Base-by-base conservation (phyloP, 2,329 filamentous ascomycete genomes). In the Colletotrichum kahawae region DNA sequence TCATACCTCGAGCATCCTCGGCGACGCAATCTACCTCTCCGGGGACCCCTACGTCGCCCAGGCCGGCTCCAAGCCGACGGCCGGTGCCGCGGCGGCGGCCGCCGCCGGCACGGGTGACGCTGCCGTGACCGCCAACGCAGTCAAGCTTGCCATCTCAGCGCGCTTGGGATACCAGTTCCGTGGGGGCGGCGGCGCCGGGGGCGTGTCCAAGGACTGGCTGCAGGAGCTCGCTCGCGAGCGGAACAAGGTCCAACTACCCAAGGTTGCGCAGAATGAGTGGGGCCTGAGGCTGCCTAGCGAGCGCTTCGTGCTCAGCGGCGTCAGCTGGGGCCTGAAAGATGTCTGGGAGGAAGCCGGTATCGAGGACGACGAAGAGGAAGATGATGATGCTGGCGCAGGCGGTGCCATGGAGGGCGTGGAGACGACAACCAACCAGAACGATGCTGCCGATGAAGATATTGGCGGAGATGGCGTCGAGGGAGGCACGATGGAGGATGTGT, bases 171-270 rank as follows among this genome's bases (percentile, higher is more conserved):
- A 92, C 81, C 92, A 94, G 81, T 95, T 95, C 84, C 86, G 90
- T 76, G 84, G 90, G 76, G 87, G 89, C 80, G 86, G 86, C 67
- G 87, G 87, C 21, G 87, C 86, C 10, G 86, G 89, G 38, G 90
- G 90, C 10, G 86, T 91, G 66, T 90, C 88, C 82, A 96, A 96
- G 81, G 94, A 96, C 78, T 95, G 94, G 83, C 88, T 96, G 86
- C 85, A 93, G 71, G 93, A 95, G 82, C 86, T 95, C n/a, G 94
- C 94, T 14, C 87, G 89, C 77, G 92, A 94, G 81, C 87, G 92
- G 77, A 95, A 95, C 84, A 91, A 90, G 79, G 87, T 93, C 33
- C 90, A 89, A 1, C 84, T 95, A 77, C 92, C 92, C 24, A 88
- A 89, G 76, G 90, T 94, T 18, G 85, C 90, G 14, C 88, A 90